Conservation (phyloP, 2,329 filamentous ascomycete species). For the Uncinocarpus reesii region DNA sequence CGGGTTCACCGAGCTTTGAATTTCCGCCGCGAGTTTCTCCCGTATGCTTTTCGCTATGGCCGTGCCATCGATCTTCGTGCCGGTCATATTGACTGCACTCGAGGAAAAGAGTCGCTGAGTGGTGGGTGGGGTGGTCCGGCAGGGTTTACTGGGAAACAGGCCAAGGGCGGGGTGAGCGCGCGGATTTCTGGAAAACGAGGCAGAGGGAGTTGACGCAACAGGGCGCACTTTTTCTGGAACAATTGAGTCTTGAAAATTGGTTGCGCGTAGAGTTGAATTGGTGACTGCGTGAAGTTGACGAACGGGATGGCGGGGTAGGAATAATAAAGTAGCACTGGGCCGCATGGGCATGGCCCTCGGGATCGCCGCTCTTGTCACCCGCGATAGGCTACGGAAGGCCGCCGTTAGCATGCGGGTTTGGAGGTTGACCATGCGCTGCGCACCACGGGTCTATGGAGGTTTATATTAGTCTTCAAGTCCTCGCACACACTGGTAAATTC, state of each 20-base stretch:
- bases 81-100: slow-evolving; percentile 60
- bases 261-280: background rate
- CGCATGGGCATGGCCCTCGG: slow-evolving; percentile 14
- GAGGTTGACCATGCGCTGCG: background rate
- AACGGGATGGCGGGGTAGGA: slow-evolving; percentile 13
- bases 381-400: slow-evolving; percentile 5
- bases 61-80: slow-evolving; percentile 87
- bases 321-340: slow-evolving; percentile 15
- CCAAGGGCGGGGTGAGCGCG: slow-evolving; percentile 40
- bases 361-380: background rate
- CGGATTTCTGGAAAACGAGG: slow-evolving; percentile 67
- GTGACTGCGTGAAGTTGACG: slow-evolving; percentile 16
- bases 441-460: background rate
- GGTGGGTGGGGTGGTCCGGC: slow-evolving; percentile 15
- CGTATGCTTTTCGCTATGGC: slow-evolving; percentile 89
- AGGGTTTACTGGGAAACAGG: background rate
- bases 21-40: slow-evolving; percentile 67
- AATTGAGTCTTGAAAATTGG: background rate
- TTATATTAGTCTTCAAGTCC: background rate
- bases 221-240: background rate
- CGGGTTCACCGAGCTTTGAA: slow-evolving; percentile 76
- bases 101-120: slow-evolving; percentile 37
- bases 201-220: slow-evolving; percentile 23
- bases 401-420: slow-evolving; percentile 1
- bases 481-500: background rate